Conservation (phyloP, 192 early-diverging fungal genomes). For the Mortierella alpina region DNA sequence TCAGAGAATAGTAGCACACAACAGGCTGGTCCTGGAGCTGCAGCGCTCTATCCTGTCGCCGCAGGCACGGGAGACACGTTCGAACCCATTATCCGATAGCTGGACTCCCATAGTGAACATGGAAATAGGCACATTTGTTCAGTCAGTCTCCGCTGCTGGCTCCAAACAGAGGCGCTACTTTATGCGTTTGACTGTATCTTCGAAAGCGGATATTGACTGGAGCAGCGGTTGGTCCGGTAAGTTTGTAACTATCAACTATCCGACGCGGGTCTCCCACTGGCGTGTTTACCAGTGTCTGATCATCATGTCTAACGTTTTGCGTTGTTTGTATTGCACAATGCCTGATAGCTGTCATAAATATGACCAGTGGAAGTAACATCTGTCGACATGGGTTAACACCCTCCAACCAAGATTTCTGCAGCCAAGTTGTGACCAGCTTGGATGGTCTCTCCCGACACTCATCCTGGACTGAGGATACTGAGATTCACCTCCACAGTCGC, state of each 20-base stretch:
- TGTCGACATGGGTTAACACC: neutral
- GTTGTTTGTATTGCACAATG: neutral
- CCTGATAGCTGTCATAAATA: too few relatives aligned
- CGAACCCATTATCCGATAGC: neutral
- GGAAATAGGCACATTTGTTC: constrained; percentile 1
- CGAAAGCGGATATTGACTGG: constrained; percentile 23
- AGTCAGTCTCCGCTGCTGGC: neutral
- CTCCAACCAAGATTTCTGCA: neutral
- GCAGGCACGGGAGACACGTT: neutral
- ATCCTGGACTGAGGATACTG: constrained; percentile 21
- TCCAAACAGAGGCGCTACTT: constrained; percentile 2
- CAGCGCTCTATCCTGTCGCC: constrained; percentile 14
- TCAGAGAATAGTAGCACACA: constrained; percentile 15
- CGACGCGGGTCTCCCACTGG: too few relatives aligned
- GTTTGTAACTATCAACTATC: neutral
- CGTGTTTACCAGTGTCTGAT: too few relatives aligned
- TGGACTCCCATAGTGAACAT: neutral
- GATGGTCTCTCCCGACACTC: constrained; percentile 6
- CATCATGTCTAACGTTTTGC: neutral
- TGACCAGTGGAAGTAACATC: too few relatives aligned
- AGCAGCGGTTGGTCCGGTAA: constrained; percentile 34
- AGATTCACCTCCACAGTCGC: constrained; percentile 7
- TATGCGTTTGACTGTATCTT: constrained; percentile 9
- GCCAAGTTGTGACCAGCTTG: neutral
- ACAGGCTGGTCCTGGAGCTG: constrained; percentile 13